Conservation (phyloP, 495 filamentous ascomycete genomes). For the Penicillium fimorum region DNA sequence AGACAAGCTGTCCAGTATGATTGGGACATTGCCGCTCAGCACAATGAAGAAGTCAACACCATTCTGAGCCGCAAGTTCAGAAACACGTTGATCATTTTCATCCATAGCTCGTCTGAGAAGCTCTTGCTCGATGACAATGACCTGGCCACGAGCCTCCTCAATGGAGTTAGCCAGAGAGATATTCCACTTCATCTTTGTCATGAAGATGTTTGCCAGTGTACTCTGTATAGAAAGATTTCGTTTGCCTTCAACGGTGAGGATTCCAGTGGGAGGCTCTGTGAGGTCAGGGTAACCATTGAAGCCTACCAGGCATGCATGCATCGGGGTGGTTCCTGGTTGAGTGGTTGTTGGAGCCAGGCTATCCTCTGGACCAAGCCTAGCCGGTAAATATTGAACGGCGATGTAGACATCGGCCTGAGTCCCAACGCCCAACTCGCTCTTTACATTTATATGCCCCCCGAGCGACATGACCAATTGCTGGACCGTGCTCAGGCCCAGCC, state of each 20-base stretch:
- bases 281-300: slow-evolving; percentile 33
- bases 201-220: slow-evolving; percentile 32
- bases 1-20: slow-evolving; percentile 6
- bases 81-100: slow-evolving; percentile 12
- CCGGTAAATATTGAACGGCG: slow-evolving; percentile 36
- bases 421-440: slow-evolving; percentile 54
- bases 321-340: not conserved
- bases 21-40: slow-evolving; percentile 23
- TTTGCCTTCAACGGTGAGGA: slow-evolving; percentile 30
- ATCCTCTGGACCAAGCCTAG: slow-evolving; percentile 61
- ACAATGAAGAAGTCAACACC: slow-evolving; percentile 31
- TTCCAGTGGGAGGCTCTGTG: slow-evolving; percentile 25
- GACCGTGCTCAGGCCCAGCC: slow-evolving; percentile 68
- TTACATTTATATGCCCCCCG: slow-evolving; percentile 58
- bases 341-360: slow-evolving; percentile 47
- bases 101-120: slow-evolving; percentile 14
- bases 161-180: slow-evolving; percentile 32
- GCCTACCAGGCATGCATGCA: slow-evolving; percentile 30
- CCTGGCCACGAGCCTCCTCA: slow-evolving; percentile 26
- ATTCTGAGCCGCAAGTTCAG: slow-evolving; percentile 4
- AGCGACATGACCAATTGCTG: slow-evolving; percentile 61
- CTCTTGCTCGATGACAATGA: slow-evolving; percentile 33
- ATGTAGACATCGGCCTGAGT: slow-evolving; percentile 58
- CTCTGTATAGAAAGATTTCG: slow-evolving; percentile 36
- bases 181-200: slow-evolving; percentile 29